Conservation (phyloP, 2,329 filamentous ascomycete species). For the Curvularia spicifera region DNA sequence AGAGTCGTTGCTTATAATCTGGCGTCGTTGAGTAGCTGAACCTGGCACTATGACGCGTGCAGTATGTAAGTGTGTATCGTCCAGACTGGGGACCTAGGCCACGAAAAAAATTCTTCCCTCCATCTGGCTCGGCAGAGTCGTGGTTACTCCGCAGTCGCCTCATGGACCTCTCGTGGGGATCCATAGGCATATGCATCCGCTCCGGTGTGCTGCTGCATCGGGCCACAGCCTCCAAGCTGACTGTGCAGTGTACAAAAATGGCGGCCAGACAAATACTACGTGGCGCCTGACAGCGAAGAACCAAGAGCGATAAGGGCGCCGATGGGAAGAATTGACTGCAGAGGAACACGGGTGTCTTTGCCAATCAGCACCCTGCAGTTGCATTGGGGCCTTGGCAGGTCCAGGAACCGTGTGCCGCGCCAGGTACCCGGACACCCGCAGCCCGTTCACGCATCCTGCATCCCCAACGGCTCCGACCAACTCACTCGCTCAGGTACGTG, state of each 20-base stretch:
- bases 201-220: background rate
- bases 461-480: conserved; percentile 1
- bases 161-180: conserved; percentile 6
- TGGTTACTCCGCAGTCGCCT: conserved; percentile 2
- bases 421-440: conserved; percentile 5
- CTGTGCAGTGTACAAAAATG: background rate
- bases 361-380: background rate
- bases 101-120: conserved; percentile 9
- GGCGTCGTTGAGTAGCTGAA: background rate
- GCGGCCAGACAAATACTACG: background rate
- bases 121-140: conserved; percentile 7
- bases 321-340: background rate
- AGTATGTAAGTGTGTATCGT: conserved; percentile 2
- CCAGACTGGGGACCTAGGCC: conserved; percentile 2
- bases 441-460: conserved; percentile 7
- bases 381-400: conserved; percentile 3
- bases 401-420: conserved; percentile 3
- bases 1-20: conserved; percentile 1
- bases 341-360: background rate
- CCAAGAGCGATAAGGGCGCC: background rate
- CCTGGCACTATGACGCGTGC: conserved; percentile 11
- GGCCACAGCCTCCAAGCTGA: background rate
- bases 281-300: conserved; percentile 2
- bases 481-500: conserved; percentile 5
- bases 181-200: background rate